phyloP scores from a whole-genome alignment of 1,139 yeast genomes.

The Wickerhamiella pararugosa region DNA sequence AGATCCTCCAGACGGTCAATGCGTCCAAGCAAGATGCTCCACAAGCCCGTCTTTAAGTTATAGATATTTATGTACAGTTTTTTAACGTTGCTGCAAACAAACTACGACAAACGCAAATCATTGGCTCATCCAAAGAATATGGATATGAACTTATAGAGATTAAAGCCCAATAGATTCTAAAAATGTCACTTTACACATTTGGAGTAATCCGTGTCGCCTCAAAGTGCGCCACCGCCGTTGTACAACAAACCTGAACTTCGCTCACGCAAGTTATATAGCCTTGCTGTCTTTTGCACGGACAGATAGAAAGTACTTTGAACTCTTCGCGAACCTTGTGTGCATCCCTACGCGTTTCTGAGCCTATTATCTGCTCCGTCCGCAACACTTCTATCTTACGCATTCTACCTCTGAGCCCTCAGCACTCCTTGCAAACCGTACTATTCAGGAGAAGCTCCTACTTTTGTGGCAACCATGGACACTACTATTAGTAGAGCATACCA shows the following conservation, averaged over 20 bases:
- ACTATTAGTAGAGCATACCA: slow-evolving; percentile 28
- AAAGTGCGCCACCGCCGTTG: too few relatives aligned
- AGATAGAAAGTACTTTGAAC: too few relatives aligned
- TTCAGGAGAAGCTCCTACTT: not conserved
- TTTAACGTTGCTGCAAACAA: too few relatives aligned
- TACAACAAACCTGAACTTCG: too few relatives aligned
- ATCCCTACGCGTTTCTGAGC: not conserved
- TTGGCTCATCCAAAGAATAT: too few relatives aligned
- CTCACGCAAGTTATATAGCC: too few relatives aligned
- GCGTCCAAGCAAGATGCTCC: slow-evolving; percentile 1
- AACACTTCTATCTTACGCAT: not conserved
- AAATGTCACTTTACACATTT: too few relatives aligned
- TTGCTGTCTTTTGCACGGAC: too few relatives aligned
- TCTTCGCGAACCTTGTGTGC: not conserved
- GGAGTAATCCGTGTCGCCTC: too few relatives aligned
- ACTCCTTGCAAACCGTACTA: not conserved
- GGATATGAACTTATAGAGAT: too few relatives aligned
- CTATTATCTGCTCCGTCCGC: not conserved
- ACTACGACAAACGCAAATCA: too few relatives aligned
- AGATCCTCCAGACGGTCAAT: slow-evolving; percentile 34
- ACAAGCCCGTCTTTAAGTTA: not conserved
- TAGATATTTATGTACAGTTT: not conserved
- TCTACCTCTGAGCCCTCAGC: not conserved
- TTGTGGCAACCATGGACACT: not conserved
- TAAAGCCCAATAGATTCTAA: too few relatives aligned